Conservation (phyloP, 1,284 basidiomycete genomes). For the Tetrapyrgos nigripes region DNA sequence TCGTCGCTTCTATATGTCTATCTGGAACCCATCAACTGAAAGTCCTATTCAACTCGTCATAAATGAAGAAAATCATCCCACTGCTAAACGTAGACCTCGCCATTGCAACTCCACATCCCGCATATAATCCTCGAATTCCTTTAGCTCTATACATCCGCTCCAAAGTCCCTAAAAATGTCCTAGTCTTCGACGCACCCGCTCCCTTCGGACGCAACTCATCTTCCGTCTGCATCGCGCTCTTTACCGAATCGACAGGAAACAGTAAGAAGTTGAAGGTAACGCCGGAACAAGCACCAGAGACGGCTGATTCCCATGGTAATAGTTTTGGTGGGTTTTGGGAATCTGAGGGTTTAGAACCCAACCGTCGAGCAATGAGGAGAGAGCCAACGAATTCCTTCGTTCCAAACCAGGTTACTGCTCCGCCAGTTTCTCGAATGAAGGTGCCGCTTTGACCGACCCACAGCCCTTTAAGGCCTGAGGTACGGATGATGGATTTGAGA, state of each 20-base stretch:
- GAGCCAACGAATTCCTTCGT: conserved; percentile 82
- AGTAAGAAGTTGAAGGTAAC: conserved; percentile 86
- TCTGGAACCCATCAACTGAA: conserved; percentile 50
- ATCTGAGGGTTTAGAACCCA: conserved; percentile 26
- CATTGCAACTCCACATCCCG: conserved; percentile 95
- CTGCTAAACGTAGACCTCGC: conserved; percentile 88
- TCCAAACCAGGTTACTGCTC: conserved; percentile 91
- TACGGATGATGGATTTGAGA: conserved; percentile 36
- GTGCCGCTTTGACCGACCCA: conserved; percentile 99
- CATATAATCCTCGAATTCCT: conserved; percentile 89
- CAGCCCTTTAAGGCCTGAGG: conserved; percentile 81
- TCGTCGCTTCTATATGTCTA: too few relatives aligned
- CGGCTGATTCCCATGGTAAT: conserved; percentile 81
- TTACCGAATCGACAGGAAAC: conserved; percentile 95
- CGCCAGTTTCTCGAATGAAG: conserved; percentile 92
- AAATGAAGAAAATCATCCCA: conserved; percentile 91
- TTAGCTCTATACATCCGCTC: conserved; percentile 77
- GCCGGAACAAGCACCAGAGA: conserved; percentile 88
- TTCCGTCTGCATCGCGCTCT: conserved; percentile 95
- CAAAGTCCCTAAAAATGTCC: conserved; percentile 76
- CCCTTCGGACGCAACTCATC: conserved; percentile 78
- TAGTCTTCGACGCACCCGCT: conserved; percentile 29
- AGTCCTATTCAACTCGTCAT: conserved; percentile 73
- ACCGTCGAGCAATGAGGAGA: conserved; percentile 59
- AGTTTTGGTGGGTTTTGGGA: conserved; percentile 48